A percentile compares a stretch with the other conserved stretches of the same genome.
These are phyloP conservation scores for Licmophora abbreviata DNA, from an alignment of 108 stramenopile genomes.

Conservation along the genomic window DNA sequence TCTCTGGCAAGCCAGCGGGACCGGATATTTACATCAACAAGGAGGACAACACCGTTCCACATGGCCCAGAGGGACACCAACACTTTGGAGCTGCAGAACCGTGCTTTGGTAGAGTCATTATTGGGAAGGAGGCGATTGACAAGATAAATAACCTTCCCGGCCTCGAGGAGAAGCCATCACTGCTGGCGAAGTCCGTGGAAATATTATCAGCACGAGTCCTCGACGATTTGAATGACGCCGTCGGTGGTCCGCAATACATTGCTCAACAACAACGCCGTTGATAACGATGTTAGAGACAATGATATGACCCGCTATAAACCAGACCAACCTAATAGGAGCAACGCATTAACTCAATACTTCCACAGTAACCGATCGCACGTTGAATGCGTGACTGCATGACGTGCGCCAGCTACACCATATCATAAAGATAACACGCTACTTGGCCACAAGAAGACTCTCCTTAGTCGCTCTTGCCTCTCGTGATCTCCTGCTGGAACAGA, in stretches of 20 bases:
- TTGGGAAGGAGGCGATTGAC: not conserved
- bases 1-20: slow-evolving; percentile 59
- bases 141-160: not conserved
- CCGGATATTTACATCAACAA: slow-evolving; percentile 85
- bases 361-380: too few species aligned
- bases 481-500: slow-evolving; percentile 2
- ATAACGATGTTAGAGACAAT: too few species aligned
- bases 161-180: not conserved
- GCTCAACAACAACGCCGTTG: too few species aligned
- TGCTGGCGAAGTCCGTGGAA: not conserved
- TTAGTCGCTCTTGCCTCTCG: not conserved
- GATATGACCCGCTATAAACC: too few species aligned
- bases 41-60: slow-evolving; percentile 58
- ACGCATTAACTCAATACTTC: too few species aligned
- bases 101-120: not conserved
- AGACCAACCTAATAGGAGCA: too few species aligned
- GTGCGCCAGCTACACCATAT: too few species aligned
- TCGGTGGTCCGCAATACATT: too few species aligned
- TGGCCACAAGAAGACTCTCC: too few species aligned
- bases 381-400: too few species aligned
- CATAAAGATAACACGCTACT: too few species aligned
- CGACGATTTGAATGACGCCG: too few species aligned
- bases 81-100: not conserved
- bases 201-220: slow-evolving; percentile 1
- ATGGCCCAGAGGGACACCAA: slow-evolving; percentile 1